Base-by-base conservation (phyloP, 306 rosid genomes). In the Trichosanthes truncata region DNA sequence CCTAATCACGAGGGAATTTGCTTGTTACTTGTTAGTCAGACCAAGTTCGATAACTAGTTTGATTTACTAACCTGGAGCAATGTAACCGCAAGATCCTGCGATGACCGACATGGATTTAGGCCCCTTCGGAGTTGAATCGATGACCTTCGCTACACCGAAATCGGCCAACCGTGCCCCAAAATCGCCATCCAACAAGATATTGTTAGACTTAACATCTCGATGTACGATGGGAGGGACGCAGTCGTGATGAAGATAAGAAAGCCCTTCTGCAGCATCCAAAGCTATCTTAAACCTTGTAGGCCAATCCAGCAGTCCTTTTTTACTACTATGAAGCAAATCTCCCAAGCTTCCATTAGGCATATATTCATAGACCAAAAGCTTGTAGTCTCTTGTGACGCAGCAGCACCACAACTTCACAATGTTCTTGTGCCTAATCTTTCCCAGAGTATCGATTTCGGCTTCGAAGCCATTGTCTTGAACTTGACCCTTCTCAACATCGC, bases 71-170 rank as follows among this genome's bases (percentile, higher is more conserved):
- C 99, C 99, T 21, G 98, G 99, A 36, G 99, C 98, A 7, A 96
- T 96, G 38, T 96, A 96, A 74, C 99, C 99, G 4, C 92, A 96
- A 61, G 98, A 93, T 80, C 99, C 99, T 0, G 93, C 97, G 56
- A 96, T 95, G 80, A 81, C 87, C 5, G 99, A 90, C 81, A 96
- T 93, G 15, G 98, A 90, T 51, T 74, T 74, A 18, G 78, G 78
- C 4, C 78, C 78, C 86, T 89, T 96, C 25, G 89, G 87, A 87
- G 90, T 91, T 1, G 86, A 93, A 73, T 87, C 82, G 91, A 96
- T 90, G 90, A 86, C 92, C 79, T 86, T 91, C 0, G 98, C 99
- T 87, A 93, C 85, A 66, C 98, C 98, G n/a, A 93, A 96, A 85
- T 96, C 99, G 5, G 96, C 97, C 41, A 93, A 86, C 83, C 94